A percentile compares a stretch with the other conserved stretches of the same genome.
phyloP scores from a whole-genome alignment of 169 alveolate species.

The Plasmodium adleri region DNA sequence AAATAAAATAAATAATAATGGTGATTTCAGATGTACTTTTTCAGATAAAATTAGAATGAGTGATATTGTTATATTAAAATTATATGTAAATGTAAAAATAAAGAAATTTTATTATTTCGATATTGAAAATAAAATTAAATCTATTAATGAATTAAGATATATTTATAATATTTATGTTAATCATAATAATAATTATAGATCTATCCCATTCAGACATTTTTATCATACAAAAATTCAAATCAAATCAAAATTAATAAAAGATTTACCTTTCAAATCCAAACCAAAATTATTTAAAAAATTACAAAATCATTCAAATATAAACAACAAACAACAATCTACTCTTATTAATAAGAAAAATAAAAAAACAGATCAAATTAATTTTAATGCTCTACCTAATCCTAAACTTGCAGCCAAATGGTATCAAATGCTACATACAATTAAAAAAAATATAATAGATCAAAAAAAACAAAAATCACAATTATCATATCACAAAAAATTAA shows the following conservation, averaged over 20 bases:
- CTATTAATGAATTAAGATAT: constrained; percentile 91
- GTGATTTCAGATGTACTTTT: constrained; percentile 98
- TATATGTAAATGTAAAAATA: constrained; percentile 93
- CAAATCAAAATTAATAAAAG: constrained; percentile 88
- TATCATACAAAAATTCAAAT: constrained; percentile 86
- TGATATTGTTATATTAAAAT: constrained; percentile 97
- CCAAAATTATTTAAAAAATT: constrained; percentile 80
- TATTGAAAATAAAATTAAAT: constrained; percentile 88
- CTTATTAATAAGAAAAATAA: constrained; percentile 77
- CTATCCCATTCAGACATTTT: constrained; percentile 81
- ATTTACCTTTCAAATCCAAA: constrained; percentile 91
- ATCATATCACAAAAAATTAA: constrained; percentile 53
- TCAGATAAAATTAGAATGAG: constrained; percentile 97
- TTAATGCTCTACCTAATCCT: constrained; percentile 86
- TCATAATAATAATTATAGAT: constrained; percentile 87
- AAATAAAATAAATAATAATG: constrained; percentile 95
- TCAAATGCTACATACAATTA: constrained; percentile 74
- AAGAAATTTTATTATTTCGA: constrained; percentile 93
- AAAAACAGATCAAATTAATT: constrained; percentile 76
- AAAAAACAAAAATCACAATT: constrained; percentile 32
- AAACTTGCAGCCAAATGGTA: constrained; percentile 72
- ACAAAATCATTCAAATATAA: background rate
- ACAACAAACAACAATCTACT: constrained; percentile 19
- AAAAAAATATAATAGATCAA: constrained; percentile 44
- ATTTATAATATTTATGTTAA: constrained; percentile 84